phyloP scores from a whole-genome alignment of 768 basidiomycete species.

The Astraeus odoratus region DNA sequence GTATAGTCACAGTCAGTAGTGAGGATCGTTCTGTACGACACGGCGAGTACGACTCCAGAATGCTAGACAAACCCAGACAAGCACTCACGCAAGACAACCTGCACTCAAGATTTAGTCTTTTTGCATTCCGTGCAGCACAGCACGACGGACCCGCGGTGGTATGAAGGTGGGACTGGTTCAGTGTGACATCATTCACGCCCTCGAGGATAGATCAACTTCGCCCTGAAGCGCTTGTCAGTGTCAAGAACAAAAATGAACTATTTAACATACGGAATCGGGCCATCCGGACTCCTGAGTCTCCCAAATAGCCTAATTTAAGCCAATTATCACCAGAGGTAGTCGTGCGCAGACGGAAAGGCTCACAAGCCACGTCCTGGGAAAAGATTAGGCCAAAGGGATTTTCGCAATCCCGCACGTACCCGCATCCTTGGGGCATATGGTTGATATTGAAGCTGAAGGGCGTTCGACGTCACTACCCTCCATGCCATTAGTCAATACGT shows the following conservation, averaged over 20 bases:
- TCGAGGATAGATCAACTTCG: conserved; percentile 28
- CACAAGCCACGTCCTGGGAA: conserved; percentile 32
- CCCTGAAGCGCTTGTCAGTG: conserved; percentile 16
- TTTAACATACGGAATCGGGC: conserved; percentile 20
- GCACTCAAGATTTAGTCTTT: not conserved
- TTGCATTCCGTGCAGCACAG: not conserved
- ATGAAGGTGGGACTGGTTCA: conserved; percentile 51
- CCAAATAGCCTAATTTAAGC: conserved; percentile 22
- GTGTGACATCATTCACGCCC: conserved; percentile 45
- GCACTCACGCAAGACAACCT: conserved; percentile 24
- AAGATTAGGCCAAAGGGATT: not conserved
- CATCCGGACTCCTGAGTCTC: conserved; percentile 18
- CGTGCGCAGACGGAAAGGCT: conserved; percentile 2
- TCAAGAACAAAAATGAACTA: not conserved
- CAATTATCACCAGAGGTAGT: conserved; percentile 8
- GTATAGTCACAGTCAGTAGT: conserved; percentile 18
- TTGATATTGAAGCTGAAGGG: conserved; percentile 25
- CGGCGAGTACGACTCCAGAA: not conserved
- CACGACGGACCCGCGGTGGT: conserved; percentile 37
- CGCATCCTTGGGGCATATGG: conserved; percentile 33
- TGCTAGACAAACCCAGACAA: too few species aligned
- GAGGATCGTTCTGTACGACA: conserved; percentile 13
- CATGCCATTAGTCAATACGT: conserved; percentile 3
- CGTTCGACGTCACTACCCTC: not conserved
- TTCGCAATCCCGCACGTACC: conserved; percentile 13